phyloP scores from a whole-genome alignment of 495 filamentous ascomycete genomes.

The Cercophora newfieldiana region DNA sequence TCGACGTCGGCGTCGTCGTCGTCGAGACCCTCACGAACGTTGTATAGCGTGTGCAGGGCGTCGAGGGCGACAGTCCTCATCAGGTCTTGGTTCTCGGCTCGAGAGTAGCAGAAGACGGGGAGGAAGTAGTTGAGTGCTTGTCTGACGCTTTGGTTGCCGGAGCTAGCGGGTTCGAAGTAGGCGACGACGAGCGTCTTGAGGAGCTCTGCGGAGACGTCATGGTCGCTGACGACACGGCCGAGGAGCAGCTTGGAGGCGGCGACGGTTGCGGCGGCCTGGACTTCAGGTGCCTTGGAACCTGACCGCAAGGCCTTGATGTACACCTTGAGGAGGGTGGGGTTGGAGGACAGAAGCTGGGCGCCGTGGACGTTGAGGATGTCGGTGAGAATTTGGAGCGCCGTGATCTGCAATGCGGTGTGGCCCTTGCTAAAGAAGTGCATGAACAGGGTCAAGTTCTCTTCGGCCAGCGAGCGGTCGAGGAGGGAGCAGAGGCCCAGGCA shows the following conservation, averaged over 20 bases:
- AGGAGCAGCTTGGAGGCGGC: conserved; percentile 87
- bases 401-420: conserved; percentile 83
- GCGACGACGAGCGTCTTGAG: conserved; percentile 78
- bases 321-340: conserved; percentile 67
- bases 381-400: conserved; percentile 86
- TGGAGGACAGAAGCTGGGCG: conserved; percentile 63
- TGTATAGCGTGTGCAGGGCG: conserved; percentile 64
- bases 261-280: conserved; percentile 79
- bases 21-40: conserved; percentile 68
- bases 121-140: conserved; percentile 94
- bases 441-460: conserved; percentile 91
- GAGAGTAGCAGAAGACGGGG: conserved; percentile 88
- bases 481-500: conserved; percentile 90
- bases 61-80: conserved; percentile 72
- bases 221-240: conserved; percentile 62
- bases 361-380: conserved; percentile 91
- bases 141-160: conserved; percentile 79
- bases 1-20: conserved; percentile 78
- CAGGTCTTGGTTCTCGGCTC: conserved; percentile 72
- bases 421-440: conserved; percentile 95
- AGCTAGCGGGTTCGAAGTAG: conserved; percentile 88
- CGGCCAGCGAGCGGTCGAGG: conserved; percentile 84
- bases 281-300: conserved; percentile 63
- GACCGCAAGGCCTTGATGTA: conserved; percentile 75
- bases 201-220: conserved; percentile 61